Evolutionary conservation across 78 protist species (phyloP).

Genomic region (Speleostelium caveatum): DNA sequence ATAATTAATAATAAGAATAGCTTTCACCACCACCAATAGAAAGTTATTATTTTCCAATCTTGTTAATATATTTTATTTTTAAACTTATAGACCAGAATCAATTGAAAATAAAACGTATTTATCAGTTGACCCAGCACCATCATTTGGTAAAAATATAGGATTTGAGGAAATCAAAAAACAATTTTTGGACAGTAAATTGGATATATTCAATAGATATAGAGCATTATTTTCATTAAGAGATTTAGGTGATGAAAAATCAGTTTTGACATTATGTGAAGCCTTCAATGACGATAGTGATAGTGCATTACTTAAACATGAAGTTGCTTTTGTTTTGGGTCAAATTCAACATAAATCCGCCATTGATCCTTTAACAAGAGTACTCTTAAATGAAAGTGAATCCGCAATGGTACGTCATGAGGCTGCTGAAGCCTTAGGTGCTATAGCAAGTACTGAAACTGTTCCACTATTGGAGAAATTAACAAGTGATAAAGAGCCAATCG

Average conservation of each 20-base stretch:
- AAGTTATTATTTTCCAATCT: background rate
- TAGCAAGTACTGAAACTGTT: constrained; percentile 56
- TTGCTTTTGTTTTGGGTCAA: constrained; percentile 92
- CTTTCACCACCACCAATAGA: background rate
- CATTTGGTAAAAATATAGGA: background rate
- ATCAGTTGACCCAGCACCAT: constrained; percentile 81
- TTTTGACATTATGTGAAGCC: constrained; percentile 63
- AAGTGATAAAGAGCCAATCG: constrained; percentile 75
- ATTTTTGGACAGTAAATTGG: constrained; percentile 41
- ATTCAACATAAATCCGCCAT: constrained; percentile 72
- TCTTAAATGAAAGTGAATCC: constrained; percentile 67
- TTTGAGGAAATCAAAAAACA: constrained; percentile 12
- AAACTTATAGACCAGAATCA: constrained; percentile 40
- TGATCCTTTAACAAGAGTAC: constrained; percentile 27
- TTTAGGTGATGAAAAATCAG: constrained; percentile 59
- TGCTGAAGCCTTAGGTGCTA: constrained; percentile 92
- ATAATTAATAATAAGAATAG: too few species aligned
- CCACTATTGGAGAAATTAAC: constrained; percentile 44
- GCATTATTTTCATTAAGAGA: constrained; percentile 81
- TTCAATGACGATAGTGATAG: constrained; percentile 24
- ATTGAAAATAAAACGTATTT: constrained; percentile 25
- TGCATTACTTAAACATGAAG: constrained; percentile 88
- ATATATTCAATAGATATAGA: constrained; percentile 80
- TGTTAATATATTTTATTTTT: background rate
- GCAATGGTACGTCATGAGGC: constrained; percentile 92